These are phyloP conservation scores for Puya raimondii DNA, from an alignment of 176 grass and related monocot species.

Conservation along the genomic window DNA sequence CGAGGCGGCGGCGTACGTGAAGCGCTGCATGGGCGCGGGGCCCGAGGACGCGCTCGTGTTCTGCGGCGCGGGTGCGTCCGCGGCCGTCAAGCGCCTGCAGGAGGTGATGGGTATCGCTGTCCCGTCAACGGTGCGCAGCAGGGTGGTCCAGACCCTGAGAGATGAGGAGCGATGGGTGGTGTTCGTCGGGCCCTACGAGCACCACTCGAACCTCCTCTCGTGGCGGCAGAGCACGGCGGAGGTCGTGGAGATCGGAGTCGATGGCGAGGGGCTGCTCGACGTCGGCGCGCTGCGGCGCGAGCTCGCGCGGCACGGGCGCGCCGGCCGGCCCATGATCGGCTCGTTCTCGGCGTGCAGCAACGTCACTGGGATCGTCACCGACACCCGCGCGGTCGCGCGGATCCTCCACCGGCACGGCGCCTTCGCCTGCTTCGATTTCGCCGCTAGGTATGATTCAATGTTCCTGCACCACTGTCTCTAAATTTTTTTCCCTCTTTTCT, in stretches of 20 bases:
- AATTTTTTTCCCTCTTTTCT: too few species aligned
- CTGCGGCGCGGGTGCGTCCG: slow-evolving; percentile 56
- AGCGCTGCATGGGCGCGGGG: slow-evolving; percentile 57
- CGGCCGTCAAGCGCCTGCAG: slow-evolving; percentile 76
- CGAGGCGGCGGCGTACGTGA: slow-evolving; percentile 51
- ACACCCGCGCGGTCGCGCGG: slow-evolving; percentile 45
- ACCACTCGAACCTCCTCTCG: slow-evolving; percentile 85
- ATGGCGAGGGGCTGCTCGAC: slow-evolving; percentile 32
- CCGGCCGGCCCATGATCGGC: slow-evolving; percentile 47
- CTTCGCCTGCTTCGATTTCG: slow-evolving; percentile 63
- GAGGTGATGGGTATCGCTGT: slow-evolving; percentile 48
- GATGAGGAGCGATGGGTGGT: slow-evolving; percentile 67
- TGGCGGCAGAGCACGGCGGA: slow-evolving; percentile 68
- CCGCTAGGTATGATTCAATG: background rate
- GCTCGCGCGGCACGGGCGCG: slow-evolving; percentile 22
- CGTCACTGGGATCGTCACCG: slow-evolving; percentile 51
- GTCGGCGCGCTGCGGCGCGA: slow-evolving; percentile 29
- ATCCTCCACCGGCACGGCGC: slow-evolving; percentile 65
- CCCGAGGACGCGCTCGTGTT: slow-evolving; percentile 42
- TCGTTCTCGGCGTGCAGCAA: slow-evolving; percentile 93
- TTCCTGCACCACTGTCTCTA: background rate
- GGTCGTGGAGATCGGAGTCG: slow-evolving; percentile 62
- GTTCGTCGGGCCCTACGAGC: slow-evolving; percentile 70
- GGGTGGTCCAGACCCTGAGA: slow-evolving; percentile 22
- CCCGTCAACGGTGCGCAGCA: slow-evolving; percentile 24